Conservation (phyloP, 2,329 filamentous ascomycete genomes). For the Diaporthe ampelina region DNA sequence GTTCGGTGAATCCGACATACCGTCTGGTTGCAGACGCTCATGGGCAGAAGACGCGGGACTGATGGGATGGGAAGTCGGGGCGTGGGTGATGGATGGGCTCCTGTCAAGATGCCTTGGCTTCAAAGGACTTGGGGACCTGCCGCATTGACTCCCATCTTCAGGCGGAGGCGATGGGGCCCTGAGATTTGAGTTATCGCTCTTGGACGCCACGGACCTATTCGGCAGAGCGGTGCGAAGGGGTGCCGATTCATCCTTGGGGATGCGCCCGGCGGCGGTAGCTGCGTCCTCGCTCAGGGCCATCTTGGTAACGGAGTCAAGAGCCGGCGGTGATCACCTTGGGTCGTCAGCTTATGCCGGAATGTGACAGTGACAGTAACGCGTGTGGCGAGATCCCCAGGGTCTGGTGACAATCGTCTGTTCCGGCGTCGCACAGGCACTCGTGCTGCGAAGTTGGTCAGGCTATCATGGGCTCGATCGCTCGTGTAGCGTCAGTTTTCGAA, state of each 20-base stretch:
- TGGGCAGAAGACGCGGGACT: slow-evolving; percentile 39
- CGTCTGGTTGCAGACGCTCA: slow-evolving; percentile 36
- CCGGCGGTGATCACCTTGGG: neutral
- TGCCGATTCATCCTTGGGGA: slow-evolving; percentile 36
- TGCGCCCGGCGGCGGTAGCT: slow-evolving; percentile 27
- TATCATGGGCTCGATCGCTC: slow-evolving; percentile 34
- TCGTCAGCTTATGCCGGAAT: slow-evolving; percentile 38
- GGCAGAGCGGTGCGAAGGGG: slow-evolving; percentile 45
- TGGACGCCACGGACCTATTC: slow-evolving; percentile 45
- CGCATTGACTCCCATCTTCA: slow-evolving; percentile 43
- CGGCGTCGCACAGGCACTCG: slow-evolving; percentile 37
- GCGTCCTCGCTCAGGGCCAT: slow-evolving; percentile 41
- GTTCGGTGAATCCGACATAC: slow-evolving; percentile 31
- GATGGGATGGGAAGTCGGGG: slow-evolving; percentile 41
- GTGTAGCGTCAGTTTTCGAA: slow-evolving; percentile 8
- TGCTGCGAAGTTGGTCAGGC: slow-evolving; percentile 36
- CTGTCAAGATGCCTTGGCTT: slow-evolving; percentile 33
- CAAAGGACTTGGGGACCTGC: slow-evolving; percentile 39
- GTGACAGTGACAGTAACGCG: slow-evolving; percentile 25
- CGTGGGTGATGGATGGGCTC: slow-evolving; percentile 39
- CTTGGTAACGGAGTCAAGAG: slow-evolving; percentile 15
- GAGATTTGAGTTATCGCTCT: slow-evolving; percentile 36
- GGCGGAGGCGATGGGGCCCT: slow-evolving; percentile 45
- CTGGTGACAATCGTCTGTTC: slow-evolving; percentile 38
- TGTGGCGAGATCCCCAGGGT: slow-evolving; percentile 26